Conservation (phyloP, 768 basidiomycete species). For the Tricholoma sp. region DNA sequence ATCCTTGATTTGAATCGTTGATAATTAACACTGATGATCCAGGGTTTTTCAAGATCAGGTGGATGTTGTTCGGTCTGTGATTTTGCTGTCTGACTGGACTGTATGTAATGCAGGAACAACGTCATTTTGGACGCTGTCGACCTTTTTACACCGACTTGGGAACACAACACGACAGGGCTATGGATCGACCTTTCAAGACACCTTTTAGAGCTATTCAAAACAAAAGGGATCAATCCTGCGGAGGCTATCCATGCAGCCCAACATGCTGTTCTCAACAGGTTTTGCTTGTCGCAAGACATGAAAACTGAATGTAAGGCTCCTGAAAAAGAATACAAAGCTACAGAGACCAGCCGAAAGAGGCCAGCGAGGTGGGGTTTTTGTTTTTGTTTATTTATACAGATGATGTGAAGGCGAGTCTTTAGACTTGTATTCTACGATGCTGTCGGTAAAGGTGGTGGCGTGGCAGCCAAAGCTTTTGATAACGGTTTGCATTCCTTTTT, state of each 20-base stretch:
- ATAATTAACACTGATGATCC: not conserved
- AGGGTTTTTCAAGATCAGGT: conserved; percentile 84
- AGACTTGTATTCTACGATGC: conserved; percentile 83
- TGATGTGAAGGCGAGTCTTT: not conserved
- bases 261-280: conserved; percentile 79
- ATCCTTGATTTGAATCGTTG: not conserved
- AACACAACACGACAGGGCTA: conserved; percentile 64
- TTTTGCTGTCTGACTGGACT: not conserved
- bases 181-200: conserved; percentile 73
- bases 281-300: conserved; percentile 62
- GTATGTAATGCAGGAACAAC: conserved; percentile 38
- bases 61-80: not conserved
- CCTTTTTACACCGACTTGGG: conserved; percentile 73
- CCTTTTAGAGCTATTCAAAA: conserved; percentile 47
- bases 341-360: conserved; percentile 53
- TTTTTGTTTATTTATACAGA: not conserved
- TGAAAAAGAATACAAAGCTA: conserved; percentile 64
- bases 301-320: conserved; percentile 80
- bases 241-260: conserved; percentile 83
- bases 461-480: conserved; percentile 79
- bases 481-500: conserved; percentile 43
- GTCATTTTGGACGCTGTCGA: conserved; percentile 73
- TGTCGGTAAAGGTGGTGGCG: conserved; percentile 63
- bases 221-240: conserved; percentile 58
- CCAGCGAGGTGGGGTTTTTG: conserved; percentile 50